phyloP scores from a whole-genome alignment of 805 yeast species.

The Soucietia sequanensis region DNA sequence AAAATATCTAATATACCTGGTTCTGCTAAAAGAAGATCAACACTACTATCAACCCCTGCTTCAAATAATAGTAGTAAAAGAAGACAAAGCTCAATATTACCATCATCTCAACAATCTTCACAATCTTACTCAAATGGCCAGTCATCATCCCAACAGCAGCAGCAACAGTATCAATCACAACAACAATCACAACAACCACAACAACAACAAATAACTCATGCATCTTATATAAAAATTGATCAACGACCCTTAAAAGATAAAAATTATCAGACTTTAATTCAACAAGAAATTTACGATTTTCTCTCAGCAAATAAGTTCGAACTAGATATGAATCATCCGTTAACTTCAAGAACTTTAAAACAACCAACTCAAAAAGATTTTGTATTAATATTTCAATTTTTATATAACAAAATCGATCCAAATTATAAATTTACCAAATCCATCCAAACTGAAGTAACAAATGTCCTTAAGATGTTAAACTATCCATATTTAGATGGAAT shows the following conservation, averaged over 20 bases:
- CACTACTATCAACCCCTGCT: slow-evolving; percentile 31
- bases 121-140: slow-evolving; percentile 10
- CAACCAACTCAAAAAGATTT: slow-evolving; percentile 89
- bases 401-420: slow-evolving; percentile 77
- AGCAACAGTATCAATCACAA: slow-evolving; percentile 9
- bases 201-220: slow-evolving; percentile 8
- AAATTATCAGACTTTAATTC: slow-evolving; percentile 61
- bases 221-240: slow-evolving; percentile 35
- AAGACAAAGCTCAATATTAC: slow-evolving; percentile 17
- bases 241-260: slow-evolving; percentile 78
- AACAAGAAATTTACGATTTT: slow-evolving; percentile 66
- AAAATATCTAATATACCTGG: slow-evolving; percentile 1
- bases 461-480: slow-evolving; percentile 58
- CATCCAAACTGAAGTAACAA: slow-evolving; percentile 73
- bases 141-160: slow-evolving; percentile 7
- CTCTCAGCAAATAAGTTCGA: slow-evolving; percentile 66
- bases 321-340: slow-evolving; percentile 66
- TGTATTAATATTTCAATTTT: slow-evolving; percentile 72
- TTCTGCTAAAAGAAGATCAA: slow-evolving; percentile 25
- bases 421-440: slow-evolving; percentile 66
- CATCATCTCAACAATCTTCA: slow-evolving; percentile 6
- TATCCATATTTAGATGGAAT: slow-evolving; percentile 83
- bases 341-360: slow-evolving; percentile 61
- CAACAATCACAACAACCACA: slow-evolving; percentile 7
- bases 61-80: slow-evolving; percentile 20